These are phyloP conservation scores for Gentiana dahurica DNA, from an alignment of 257 asterid genomes.

Conservation along the genomic window DNA sequence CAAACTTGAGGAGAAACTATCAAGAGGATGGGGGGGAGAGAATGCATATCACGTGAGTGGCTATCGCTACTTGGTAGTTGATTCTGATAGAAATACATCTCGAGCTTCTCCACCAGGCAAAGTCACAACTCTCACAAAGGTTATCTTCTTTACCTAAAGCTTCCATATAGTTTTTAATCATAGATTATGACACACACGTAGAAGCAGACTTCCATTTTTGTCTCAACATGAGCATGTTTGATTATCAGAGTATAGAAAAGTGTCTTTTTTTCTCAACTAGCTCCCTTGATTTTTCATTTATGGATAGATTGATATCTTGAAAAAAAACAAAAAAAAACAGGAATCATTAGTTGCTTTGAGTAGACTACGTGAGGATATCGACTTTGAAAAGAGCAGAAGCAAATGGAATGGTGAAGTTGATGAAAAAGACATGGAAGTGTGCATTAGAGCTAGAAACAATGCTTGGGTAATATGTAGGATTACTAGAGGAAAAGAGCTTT, in stretches of 20 bases:
- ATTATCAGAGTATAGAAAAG: no score
- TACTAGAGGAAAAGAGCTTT: constrained; percentile 80
- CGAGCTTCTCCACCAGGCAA: constrained; percentile 98
- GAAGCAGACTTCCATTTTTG: no score
- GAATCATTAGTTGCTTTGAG: constrained; percentile 74
- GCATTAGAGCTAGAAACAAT: constrained; percentile 83
- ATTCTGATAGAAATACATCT: constrained; percentile 62
- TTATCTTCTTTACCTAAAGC: constrained; percentile 15
- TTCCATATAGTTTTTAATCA: not conserved
- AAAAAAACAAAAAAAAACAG: constrained; percentile 17
- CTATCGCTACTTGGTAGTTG: constrained; percentile 84
- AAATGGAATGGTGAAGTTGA: constrained; percentile 34
- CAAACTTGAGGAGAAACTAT: constrained; percentile 90
- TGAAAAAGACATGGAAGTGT: constrained; percentile 68
- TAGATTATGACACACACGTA: no score
- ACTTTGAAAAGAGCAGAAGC: constrained; percentile 49
- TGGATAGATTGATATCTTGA: constrained; percentile 7
- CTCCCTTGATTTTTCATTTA: not conserved
- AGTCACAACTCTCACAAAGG: constrained; percentile 92
- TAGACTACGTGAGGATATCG: constrained; percentile 85
- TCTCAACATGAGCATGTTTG: no score
- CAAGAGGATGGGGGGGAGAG: constrained; percentile 99
- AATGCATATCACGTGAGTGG: constrained; percentile 97
- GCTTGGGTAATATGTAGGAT: constrained; percentile 89
- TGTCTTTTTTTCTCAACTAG: no score